Evolutionary conservation across 345 rosid genomes (phyloP).

Genomic region (Citrus reticulata): DNA sequence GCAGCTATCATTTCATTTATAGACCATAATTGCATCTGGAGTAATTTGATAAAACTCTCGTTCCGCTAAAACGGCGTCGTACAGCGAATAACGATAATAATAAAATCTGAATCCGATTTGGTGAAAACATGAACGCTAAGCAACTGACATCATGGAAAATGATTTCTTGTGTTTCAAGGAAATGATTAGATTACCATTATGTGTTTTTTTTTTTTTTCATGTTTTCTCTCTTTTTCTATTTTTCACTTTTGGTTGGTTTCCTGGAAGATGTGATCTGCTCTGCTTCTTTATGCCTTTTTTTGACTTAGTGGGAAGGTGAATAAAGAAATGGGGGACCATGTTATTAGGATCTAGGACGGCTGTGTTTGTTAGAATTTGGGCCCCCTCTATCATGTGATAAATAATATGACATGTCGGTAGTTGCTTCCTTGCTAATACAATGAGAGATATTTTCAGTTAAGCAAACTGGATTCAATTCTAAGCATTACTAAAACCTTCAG

Average conservation of each 20-base stretch:
- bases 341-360: slow-evolving; percentile 4
- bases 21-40: not conserved
- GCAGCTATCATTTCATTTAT: not conserved
- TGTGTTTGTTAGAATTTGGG: slow-evolving; percentile 22
- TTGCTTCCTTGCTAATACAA: not conserved
- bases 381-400: slow-evolving; percentile 46
- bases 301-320: slow-evolving; percentile 6
- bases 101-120: slow-evolving; percentile 5
- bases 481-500: not conserved
- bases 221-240: not conserved
- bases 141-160: slow-evolving; percentile 6
- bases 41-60: too few species aligned
- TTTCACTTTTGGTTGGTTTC: slow-evolving; percentile 1
- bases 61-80: not conserved
- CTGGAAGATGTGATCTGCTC: not conserved
- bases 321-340: not conserved
- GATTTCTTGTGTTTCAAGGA: slow-evolving; percentile 36
- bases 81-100: not conserved
- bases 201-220: not conserved
- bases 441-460: too few species aligned
- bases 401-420: slow-evolving; percentile 2
- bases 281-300: slow-evolving; percentile 5
- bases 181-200: slow-evolving; percentile 9
- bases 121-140: not conserved
- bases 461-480: not conserved